Evolutionary conservation across 106 monocot species (phyloP).

Genomic region (Posidonia australis): DNA sequence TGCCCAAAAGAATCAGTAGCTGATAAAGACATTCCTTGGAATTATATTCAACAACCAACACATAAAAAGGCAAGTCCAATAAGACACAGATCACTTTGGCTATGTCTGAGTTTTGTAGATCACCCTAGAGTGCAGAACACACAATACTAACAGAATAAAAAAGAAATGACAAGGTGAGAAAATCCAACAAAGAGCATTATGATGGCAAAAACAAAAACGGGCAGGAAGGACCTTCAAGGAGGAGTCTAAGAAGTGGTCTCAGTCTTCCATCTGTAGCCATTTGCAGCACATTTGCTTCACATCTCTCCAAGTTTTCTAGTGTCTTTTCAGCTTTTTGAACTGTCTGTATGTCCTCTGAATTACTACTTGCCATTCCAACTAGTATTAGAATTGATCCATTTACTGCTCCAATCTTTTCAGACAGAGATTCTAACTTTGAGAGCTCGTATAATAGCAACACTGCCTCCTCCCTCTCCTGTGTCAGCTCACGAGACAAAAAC

Average conservation of each 20-base stretch:
- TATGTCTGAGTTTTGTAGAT: no score
- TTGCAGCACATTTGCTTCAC: conserved; percentile 70
- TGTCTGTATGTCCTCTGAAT: conserved; percentile 53
- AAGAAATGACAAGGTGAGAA: not conserved
- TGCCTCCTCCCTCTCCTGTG: conserved; percentile 74
- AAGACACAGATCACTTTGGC: no score
- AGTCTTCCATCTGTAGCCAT: conserved; percentile 95
- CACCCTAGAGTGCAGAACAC: no score
- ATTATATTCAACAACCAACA: no score
- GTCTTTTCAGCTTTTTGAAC: conserved; percentile 73
- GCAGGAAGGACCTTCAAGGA: conserved; percentile 45
- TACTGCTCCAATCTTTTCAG: conserved; percentile 80
- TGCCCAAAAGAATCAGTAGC: no score
- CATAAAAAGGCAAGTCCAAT: no score
- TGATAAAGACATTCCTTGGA: no score
- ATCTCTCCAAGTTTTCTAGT: conserved; percentile 67
- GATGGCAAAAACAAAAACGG: not conserved
- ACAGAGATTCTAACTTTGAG: conserved; percentile 56
- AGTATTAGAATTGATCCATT: conserved; percentile 77
- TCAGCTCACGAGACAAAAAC: conserved; percentile 57
- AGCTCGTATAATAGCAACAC: conserved; percentile 74
- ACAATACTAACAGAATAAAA: not conserved
- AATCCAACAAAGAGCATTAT: not conserved
- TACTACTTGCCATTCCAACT: conserved; percentile 75
- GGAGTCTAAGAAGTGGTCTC: conserved; percentile 64